Evolutionary conservation across 2,329 filamentous ascomycete genomes (phyloP).

Genomic region (Dothideomycetidae sp.): DNA sequence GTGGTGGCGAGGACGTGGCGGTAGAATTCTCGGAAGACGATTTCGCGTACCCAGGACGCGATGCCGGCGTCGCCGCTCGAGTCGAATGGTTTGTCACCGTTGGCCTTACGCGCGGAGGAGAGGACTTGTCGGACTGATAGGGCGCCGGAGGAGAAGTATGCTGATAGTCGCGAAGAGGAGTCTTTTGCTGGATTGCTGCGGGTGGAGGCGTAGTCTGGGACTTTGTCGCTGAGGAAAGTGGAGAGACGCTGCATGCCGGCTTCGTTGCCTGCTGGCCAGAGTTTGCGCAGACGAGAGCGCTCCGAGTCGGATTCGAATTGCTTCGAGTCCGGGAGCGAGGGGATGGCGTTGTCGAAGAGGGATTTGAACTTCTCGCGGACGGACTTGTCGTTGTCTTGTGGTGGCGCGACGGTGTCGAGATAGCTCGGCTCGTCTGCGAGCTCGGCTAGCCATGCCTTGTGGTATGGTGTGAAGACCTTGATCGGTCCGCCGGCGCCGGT

Average conservation of each 20-base stretch:
- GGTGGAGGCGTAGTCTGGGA: slow-evolving; percentile 27
- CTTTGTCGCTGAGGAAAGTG: slow-evolving; percentile 24
- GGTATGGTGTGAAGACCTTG: slow-evolving; percentile 40
- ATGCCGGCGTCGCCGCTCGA: slow-evolving; percentile 21
- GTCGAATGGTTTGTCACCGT: slow-evolving; percentile 31
- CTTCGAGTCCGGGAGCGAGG: slow-evolving; percentile 27
- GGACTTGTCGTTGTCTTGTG: slow-evolving; percentile 29
- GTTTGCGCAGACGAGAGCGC: slow-evolving; percentile 25
- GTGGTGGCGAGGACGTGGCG: slow-evolving; percentile 33
- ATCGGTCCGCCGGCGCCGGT: slow-evolving; percentile 32
- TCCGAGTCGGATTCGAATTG: slow-evolving; percentile 27
- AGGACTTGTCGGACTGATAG: slow-evolving; percentile 34
- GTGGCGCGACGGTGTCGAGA: slow-evolving; percentile 29
- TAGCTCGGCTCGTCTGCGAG: slow-evolving; percentile 30
- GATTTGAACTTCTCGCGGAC: slow-evolving; percentile 35
- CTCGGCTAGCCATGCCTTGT: slow-evolving; percentile 32
- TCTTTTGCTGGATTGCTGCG: slow-evolving; percentile 30
- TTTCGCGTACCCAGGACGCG: slow-evolving; percentile 36
- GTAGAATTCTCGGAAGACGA: slow-evolving; percentile 39
- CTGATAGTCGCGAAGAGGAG: slow-evolving; percentile 28
- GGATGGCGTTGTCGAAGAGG: slow-evolving; percentile 42
- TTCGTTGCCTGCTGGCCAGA: slow-evolving; percentile 33
- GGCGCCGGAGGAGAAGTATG: slow-evolving; percentile 34
- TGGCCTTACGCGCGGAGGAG: slow-evolving; percentile 27
- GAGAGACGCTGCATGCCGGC: slow-evolving; percentile 29